A percentile compares a stretch with the other conserved stretches of the same genome.
Evolutionary conservation across 1,284 basidiomycete species (phyloP).

Genomic region (Cryptococcus sp.): DNA sequence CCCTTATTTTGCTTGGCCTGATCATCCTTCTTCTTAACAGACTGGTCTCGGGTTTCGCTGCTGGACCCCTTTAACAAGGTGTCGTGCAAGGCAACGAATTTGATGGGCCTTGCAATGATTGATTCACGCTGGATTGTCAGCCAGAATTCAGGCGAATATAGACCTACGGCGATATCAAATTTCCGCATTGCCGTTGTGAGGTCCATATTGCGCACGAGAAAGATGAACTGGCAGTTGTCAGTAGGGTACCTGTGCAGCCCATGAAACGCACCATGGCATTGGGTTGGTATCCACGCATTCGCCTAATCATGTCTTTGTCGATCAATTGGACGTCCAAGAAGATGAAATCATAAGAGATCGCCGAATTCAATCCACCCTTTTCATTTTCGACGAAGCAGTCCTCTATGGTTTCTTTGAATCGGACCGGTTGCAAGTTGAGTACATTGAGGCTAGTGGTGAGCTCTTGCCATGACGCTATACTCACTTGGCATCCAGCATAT

Average conservation of each 20-base stretch:
- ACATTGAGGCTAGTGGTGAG: constrained; percentile 19
- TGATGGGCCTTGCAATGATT: constrained; percentile 47
- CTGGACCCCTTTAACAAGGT: constrained; percentile 7
- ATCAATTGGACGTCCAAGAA: constrained; percentile 32
- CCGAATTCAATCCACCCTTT: constrained; percentile 28
- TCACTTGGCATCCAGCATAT: constrained; percentile 36
- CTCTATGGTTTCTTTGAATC: constrained; percentile 25
- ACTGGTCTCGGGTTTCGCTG: not conserved
- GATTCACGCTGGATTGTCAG: constrained; percentile 25
- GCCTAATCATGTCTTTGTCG: constrained; percentile 10
- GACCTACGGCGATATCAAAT: constrained; percentile 23
- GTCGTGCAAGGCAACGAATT: constrained; percentile 40
- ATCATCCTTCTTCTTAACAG: not conserved
- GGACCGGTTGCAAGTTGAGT: constrained; percentile 36
- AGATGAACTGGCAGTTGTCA: constrained; percentile 30
- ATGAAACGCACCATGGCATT: constrained; percentile 27
- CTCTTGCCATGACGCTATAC: not conserved
- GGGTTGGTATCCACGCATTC: constrained; percentile 33
- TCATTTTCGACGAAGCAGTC: constrained; percentile 21
- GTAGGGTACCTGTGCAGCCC: not conserved
- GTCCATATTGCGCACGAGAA: constrained; percentile 37
- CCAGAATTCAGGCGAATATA: not conserved
- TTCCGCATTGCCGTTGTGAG: constrained; percentile 26
- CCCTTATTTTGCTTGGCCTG: not conserved
- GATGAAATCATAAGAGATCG: constrained; percentile 23